Percentiles rank a stretch among this genome's conserved stretches.
Evolutionary conservation across 331 rosid genomes (phyloP).

Genomic region (Cydonia oblonga): DNA sequence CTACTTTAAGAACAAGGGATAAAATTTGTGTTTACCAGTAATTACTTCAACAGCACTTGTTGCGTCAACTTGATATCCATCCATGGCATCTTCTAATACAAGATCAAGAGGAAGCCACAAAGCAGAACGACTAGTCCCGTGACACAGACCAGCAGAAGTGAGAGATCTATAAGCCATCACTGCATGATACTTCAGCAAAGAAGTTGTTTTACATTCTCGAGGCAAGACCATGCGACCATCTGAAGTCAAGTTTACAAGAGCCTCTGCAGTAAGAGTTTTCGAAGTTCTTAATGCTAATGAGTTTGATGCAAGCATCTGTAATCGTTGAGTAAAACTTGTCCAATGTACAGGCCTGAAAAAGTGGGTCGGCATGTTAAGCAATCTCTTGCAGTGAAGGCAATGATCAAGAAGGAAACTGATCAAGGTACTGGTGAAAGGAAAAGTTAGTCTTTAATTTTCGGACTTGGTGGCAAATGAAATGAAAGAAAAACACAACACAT

Average conservation of each 20-base stretch:
- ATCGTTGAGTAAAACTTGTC: constrained; percentile 48
- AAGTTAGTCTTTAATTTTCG: not conserved
- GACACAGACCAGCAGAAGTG: constrained; percentile 62
- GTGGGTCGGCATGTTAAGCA: constrained; percentile 5
- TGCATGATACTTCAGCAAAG: constrained; percentile 50
- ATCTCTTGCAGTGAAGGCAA: not conserved
- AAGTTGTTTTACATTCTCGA: constrained; percentile 57
- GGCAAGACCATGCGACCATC: constrained; percentile 39
- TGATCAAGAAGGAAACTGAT: not conserved
- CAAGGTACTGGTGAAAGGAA: not conserved
- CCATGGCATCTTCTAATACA: constrained; percentile 93
- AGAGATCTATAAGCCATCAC: constrained; percentile 75
- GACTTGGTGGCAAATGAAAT: not conserved
- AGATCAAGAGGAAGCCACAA: constrained; percentile 98
- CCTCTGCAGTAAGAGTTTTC: constrained; percentile 48
- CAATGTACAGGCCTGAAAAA: constrained; percentile 73
- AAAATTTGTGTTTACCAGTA: constrained; percentile 34
- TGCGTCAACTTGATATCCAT: constrained; percentile 89
- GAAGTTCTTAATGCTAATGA: constrained; percentile 66
- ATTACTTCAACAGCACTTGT: constrained; percentile 80
- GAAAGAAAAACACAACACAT: not conserved
- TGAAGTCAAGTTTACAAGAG: constrained; percentile 49
- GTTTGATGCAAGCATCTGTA: constrained; percentile 53
- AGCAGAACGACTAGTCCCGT: constrained; percentile 70
- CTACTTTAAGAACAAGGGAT: not conserved